phyloP scores from a whole-genome alignment of 1,284 basidiomycete genomes.

The Mycena sp. region DNA sequence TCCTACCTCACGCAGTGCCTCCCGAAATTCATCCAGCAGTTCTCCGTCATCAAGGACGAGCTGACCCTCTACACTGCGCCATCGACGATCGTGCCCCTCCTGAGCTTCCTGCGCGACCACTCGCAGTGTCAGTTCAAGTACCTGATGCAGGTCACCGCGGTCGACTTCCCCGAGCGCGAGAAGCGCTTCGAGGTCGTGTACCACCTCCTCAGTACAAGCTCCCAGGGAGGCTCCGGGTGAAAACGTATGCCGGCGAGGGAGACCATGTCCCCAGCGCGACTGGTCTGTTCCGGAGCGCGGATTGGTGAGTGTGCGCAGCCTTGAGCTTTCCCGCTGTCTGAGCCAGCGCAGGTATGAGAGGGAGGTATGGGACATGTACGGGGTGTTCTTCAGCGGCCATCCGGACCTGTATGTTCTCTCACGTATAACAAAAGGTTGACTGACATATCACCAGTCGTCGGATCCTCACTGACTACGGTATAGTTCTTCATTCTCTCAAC shows the following conservation, averaged over 20 bases:
- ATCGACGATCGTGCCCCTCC: slow-evolving; percentile 82
- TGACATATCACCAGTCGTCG: slow-evolving; percentile 69
- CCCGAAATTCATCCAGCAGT: slow-evolving; percentile 96
- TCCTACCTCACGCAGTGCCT: slow-evolving; percentile 92
- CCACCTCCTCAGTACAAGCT: slow-evolving; percentile 87
- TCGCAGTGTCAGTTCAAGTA: slow-evolving; percentile 95
- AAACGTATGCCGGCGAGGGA: slow-evolving; percentile 98
- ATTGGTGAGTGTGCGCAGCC: slow-evolving; percentile 76
- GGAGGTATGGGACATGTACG: slow-evolving; percentile 98
- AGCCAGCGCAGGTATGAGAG: slow-evolving; percentile 82
- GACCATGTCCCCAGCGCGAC: slow-evolving; percentile 90
- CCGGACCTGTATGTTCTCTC: slow-evolving; percentile 84
- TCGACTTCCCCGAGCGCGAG: slow-evolving; percentile 93
- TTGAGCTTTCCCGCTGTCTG: slow-evolving; percentile 20
- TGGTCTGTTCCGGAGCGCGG: slow-evolving; percentile 88
- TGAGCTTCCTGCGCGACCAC: slow-evolving; percentile 97
- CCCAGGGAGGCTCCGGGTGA: slow-evolving; percentile 89
- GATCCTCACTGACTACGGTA: slow-evolving; percentile 98
- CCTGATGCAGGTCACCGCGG: slow-evolving; percentile 94
- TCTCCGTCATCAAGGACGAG: slow-evolving; percentile 98
- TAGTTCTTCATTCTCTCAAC: slow-evolving; percentile 28
- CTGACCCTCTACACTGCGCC: slow-evolving; percentile 92
- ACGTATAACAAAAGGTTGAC: neutral
- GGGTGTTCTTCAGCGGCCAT: slow-evolving; percentile 96
- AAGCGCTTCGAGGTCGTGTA: slow-evolving; percentile 99